These are phyloP conservation scores for Tetrapisispora arboricola DNA, from an alignment of 805 yeast genomes.

Conservation along the genomic window DNA sequence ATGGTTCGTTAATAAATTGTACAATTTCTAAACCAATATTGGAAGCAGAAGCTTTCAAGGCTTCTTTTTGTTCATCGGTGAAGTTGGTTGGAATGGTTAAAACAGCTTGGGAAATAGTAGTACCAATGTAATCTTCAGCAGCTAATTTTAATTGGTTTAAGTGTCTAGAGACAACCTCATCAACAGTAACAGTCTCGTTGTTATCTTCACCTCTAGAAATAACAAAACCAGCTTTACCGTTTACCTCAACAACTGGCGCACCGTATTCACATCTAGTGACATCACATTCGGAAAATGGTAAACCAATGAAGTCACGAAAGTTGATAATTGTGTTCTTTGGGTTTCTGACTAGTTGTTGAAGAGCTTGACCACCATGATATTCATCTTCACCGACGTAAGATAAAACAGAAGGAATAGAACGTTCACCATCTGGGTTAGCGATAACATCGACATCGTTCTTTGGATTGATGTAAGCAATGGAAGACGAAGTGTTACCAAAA, in stretches of 20 bases:
- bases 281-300: slow-evolving; percentile 59
- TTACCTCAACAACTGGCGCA: slow-evolving; percentile 28
- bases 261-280: slow-evolving; percentile 54
- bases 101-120: slow-evolving; percentile 68
- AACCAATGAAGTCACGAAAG: slow-evolving; percentile 90
- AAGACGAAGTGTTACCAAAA: slow-evolving; percentile 91
- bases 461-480: slow-evolving; percentile 92
- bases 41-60: slow-evolving; percentile 38
- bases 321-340: slow-evolving; percentile 75
- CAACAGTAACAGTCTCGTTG: slow-evolving; percentile 51
- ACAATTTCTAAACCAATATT: slow-evolving; percentile 69
- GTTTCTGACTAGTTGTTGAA: slow-evolving; percentile 85
- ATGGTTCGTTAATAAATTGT: slow-evolving; percentile 87
- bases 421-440: slow-evolving; percentile 98
- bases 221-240: slow-evolving; percentile 62
- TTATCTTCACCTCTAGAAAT: slow-evolving; percentile 39
- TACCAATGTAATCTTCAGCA: slow-evolving; percentile 88
- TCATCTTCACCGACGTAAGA: slow-evolving; percentile 92
- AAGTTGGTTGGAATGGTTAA: slow-evolving; percentile 24
- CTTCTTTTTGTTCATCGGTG: not conserved
- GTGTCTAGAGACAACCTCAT: slow-evolving; percentile 77
- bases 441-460: slow-evolving; percentile 75
- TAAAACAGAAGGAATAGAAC: slow-evolving; percentile 86
- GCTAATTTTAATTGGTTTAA: slow-evolving; percentile 71
- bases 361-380: slow-evolving; percentile 95